These are phyloP conservation scores for Berberis thunbergii DNA, from an alignment of 164 flowering plant species.

Conservation along the genomic window DNA sequence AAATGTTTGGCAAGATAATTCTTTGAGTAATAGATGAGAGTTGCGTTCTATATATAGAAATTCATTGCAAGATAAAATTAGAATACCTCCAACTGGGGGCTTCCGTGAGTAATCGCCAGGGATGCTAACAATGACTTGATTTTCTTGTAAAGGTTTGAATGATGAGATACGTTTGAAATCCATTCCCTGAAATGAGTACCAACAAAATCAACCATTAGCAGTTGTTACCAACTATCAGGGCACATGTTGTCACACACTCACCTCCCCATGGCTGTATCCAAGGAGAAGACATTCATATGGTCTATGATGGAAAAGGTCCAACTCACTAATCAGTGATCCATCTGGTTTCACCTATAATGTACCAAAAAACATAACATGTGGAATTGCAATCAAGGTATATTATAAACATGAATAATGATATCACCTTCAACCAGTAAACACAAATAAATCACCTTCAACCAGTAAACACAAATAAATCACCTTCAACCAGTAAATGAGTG, in stretches of 20 bases:
- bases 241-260: conserved; percentile 15
- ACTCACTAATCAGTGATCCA: conserved; percentile 67
- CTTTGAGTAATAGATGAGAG: too few relatives aligned
- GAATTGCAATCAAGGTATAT: not conserved
- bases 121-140: conserved; percentile 62
- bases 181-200: conserved; percentile 25
- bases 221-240: not conserved
- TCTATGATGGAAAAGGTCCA: conserved; percentile 87
- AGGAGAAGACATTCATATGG: conserved; percentile 90
- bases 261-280: conserved; percentile 53
- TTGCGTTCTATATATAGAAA: not conserved
- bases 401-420: conserved; percentile 15
- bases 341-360: conserved; percentile 64
- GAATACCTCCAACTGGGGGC: conserved; percentile 88
- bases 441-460: conserved; percentile 58
- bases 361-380: not conserved
- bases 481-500: conserved; percentile 82
- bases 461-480: conserved; percentile 63
- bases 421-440: conserved; percentile 80
- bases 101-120: conserved; percentile 96
- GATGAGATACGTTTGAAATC: conserved; percentile 15
- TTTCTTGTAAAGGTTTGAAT: conserved; percentile 24
- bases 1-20: too few relatives aligned
- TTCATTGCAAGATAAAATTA: not conserved
- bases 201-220: conserved; percentile 2